Percentiles rank a stretch among this genome's conserved stretches.
Conservation (phyloP, 345 rosid species). For the Eucalyptus tenuipes region DNA sequence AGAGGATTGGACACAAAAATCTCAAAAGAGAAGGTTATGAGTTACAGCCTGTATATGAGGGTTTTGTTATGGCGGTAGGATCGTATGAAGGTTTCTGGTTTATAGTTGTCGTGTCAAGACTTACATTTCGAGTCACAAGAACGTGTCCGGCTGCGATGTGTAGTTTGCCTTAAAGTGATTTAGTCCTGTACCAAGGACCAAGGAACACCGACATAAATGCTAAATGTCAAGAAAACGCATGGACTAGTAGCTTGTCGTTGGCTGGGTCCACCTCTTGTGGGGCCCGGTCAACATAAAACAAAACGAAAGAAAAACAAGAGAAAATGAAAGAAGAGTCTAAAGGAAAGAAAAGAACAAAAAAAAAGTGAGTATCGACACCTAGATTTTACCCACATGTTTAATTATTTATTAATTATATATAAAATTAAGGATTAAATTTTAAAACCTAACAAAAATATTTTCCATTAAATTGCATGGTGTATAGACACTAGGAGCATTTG, state of each 20-base stretch:
- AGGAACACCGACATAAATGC: background rate
- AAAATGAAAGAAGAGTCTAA: no score
- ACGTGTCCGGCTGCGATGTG: background rate
- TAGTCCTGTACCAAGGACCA: background rate
- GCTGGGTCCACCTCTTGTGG: no score
- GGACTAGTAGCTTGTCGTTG: background rate
- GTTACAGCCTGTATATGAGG: background rate
- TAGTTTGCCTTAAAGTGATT: background rate
- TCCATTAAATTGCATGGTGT: no score
- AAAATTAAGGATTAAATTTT: no score
- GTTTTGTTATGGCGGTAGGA: background rate
- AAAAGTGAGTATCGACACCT: no score
- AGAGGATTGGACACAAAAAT: background rate
- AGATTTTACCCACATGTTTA: no score
- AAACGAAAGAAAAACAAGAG: no score
- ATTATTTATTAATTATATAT: no score
- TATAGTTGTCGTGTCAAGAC: background rate
- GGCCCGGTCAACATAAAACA: no score
- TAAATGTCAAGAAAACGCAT: background rate
- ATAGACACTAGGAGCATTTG: no score
- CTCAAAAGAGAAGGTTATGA: background rate
- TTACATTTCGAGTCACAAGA: background rate
- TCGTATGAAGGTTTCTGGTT: background rate
- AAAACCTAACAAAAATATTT: no score
- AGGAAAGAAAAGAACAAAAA: no score